phyloP scores from a whole-genome alignment of 306 rosid genomes.

The Dryas alaskensis region DNA sequence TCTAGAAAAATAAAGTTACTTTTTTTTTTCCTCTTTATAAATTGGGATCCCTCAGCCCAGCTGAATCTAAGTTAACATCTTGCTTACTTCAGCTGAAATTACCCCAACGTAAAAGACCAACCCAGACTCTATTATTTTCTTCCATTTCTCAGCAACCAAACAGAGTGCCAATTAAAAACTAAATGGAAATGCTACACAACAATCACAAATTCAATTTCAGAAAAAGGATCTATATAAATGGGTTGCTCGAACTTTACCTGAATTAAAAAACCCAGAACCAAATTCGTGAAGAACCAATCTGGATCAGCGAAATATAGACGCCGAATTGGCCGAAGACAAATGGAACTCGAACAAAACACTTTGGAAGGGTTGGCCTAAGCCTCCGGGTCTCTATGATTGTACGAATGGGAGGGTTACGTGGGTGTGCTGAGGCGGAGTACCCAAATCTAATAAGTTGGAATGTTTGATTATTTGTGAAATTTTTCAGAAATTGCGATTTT shows the following conservation, averaged over 20 bases:
- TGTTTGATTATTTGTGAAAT: not conserved
- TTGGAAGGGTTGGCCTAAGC: slow-evolving; percentile 4
- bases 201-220: slow-evolving; percentile 19
- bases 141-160: slow-evolving; percentile 22
- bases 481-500: slow-evolving; percentile 3
- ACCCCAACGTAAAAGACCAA: slow-evolving; percentile 1
- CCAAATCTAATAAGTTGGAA: not conserved
- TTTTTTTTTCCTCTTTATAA: not conserved
- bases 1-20: not conserved
- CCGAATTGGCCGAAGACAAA: slow-evolving; percentile 27
- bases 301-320: slow-evolving; percentile 40
- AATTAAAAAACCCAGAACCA: slow-evolving; percentile 29
- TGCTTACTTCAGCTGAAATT: slow-evolving; percentile 17
- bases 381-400: not conserved
- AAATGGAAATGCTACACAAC: slow-evolving; percentile 12
- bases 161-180: not conserved
- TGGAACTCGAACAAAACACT: not conserved
- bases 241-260: slow-evolving; percentile 51
- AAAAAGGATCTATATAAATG: slow-evolving; percentile 41
- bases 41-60: slow-evolving; percentile 5
- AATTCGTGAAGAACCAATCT: slow-evolving; percentile 40
- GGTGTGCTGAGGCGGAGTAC: not conserved
- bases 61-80: slow-evolving; percentile 12
- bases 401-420: not conserved
- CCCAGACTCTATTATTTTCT: slow-evolving; percentile 11